phyloP scores from a whole-genome alignment of 148 eudicot genomes.

The Vaccinium myrtillus region DNA sequence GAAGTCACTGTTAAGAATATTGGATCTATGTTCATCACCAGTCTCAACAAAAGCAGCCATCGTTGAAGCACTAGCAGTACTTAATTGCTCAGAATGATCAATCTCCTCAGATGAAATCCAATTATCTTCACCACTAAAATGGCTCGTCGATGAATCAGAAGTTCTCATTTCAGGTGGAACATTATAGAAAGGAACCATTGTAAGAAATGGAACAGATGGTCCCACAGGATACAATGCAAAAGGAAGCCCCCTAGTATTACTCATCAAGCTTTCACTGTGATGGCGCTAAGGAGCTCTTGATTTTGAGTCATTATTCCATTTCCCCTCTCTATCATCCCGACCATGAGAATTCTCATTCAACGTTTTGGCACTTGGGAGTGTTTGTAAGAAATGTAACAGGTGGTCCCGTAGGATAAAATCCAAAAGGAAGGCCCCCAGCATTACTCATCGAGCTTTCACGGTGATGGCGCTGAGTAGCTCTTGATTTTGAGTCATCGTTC shows the following conservation, averaged over 20 bases:
- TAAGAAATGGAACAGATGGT: slow-evolving; percentile 82
- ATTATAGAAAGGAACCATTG: slow-evolving; percentile 72
- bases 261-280: slow-evolving; percentile 38
- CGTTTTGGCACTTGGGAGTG: slow-evolving; percentile 24
- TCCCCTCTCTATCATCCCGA: slow-evolving; percentile 7
- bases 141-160: slow-evolving; percentile 45
- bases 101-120: slow-evolving; percentile 31
- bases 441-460: slow-evolving; percentile 45
- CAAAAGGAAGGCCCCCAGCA: slow-evolving; percentile 42
- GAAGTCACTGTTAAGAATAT: slow-evolving; percentile 81
- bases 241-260: slow-evolving; percentile 49
- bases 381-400: slow-evolving; percentile 80
- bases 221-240: slow-evolving; percentile 75
- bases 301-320: too few species aligned
- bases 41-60: slow-evolving; percentile 30
- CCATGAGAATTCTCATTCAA: slow-evolving; percentile 25
- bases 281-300: too few species aligned
- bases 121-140: slow-evolving; percentile 43
- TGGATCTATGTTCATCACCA: slow-evolving; percentile 39
- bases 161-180: slow-evolving; percentile 41
- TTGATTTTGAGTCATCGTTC: too few species aligned
- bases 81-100: slow-evolving; percentile 38
- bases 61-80: slow-evolving; percentile 26
- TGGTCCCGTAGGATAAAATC: slow-evolving; percentile 90
- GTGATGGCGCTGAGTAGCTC: too few species aligned